Conservation (phyloP, 2,329 filamentous ascomycete species). For the Coniochaeta sp. region DNA sequence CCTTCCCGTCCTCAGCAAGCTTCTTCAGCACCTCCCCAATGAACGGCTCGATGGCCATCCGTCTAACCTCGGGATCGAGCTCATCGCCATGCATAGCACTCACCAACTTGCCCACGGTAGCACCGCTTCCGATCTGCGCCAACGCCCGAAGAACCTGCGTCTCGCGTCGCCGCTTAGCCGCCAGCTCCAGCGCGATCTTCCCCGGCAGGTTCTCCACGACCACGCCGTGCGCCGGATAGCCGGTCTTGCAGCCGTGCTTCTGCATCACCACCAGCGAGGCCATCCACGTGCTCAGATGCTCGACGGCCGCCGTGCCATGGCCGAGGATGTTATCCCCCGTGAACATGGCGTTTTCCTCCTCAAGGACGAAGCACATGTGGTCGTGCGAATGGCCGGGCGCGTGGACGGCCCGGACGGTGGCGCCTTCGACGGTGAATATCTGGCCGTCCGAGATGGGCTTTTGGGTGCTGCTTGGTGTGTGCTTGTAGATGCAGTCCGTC, state of each 20-base stretch:
- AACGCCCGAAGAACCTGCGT: constrained; percentile 28
- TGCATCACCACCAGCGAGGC: constrained; percentile 10
- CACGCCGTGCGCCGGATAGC: constrained; percentile 38
- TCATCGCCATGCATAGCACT: constrained; percentile 30
- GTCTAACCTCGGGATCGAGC: constrained; percentile 24
- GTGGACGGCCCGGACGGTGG: constrained; percentile 55
- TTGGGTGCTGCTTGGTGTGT: constrained; percentile 35
- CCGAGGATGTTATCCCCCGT: constrained; percentile 70
- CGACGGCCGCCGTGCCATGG: constrained; percentile 67
- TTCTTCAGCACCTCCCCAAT: constrained; percentile 33
- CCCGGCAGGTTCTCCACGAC: constrained; percentile 26
- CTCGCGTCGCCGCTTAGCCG: constrained; percentile 30
- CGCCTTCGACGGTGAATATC: constrained; percentile 41
- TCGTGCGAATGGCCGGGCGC: constrained; percentile 65
- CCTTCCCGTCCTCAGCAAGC: constrained; percentile 32
- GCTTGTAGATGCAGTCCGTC: constrained; percentile 55
- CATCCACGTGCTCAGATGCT: constrained; percentile 53
- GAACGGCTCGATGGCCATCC: constrained; percentile 33
- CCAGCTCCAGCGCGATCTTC: constrained; percentile 30
- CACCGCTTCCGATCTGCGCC: constrained; percentile 10
- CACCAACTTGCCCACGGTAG: constrained; percentile 34
- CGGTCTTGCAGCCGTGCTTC: constrained; percentile 23
- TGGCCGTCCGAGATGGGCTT: constrained; percentile 37
- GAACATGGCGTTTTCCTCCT: constrained; percentile 63
- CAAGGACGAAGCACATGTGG: constrained; percentile 57